phyloP scores from a whole-genome alignment of 2,329 filamentous ascomycete genomes.

The Colletotrichum falcatum region DNA sequence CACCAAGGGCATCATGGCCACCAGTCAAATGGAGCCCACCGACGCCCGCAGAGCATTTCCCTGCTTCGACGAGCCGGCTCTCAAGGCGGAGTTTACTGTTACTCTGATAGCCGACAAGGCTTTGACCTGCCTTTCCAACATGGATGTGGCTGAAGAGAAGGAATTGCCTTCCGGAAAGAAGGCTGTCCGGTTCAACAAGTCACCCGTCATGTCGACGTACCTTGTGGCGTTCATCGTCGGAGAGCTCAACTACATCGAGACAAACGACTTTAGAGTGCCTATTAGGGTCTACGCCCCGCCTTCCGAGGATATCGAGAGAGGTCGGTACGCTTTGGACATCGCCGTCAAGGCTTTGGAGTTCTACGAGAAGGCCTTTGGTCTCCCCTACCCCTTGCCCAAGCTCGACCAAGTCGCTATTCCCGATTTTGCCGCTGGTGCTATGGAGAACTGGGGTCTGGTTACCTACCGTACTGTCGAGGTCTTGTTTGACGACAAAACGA shows the following conservation, averaged over 20 bases:
- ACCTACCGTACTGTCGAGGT: slow-evolving; percentile 95
- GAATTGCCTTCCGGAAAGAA: slow-evolving; percentile 66
- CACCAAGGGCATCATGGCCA: slow-evolving; percentile 83
- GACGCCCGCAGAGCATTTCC: slow-evolving; percentile 94
- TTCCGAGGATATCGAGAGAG: slow-evolving; percentile 90
- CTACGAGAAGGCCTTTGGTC: slow-evolving; percentile 95
- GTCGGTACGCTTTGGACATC: slow-evolving; percentile 89
- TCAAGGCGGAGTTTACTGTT: slow-evolving; percentile 93
- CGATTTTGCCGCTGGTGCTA: slow-evolving; percentile 94
- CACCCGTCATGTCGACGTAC: slow-evolving; percentile 96
- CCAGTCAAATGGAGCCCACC: slow-evolving; percentile 96
- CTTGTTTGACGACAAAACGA: slow-evolving; percentile 90
- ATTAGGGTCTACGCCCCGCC: slow-evolving; percentile 94
- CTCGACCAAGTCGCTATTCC: slow-evolving; percentile 98
- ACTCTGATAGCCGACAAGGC: slow-evolving; percentile 92
- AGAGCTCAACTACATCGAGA: slow-evolving; percentile 94
- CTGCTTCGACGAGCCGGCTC: slow-evolving; percentile 94
- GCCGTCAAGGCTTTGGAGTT: slow-evolving; percentile 91
- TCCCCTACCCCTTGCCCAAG: slow-evolving; percentile 87
- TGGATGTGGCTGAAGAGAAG: slow-evolving; percentile 88
- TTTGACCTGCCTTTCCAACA: slow-evolving; percentile 94
- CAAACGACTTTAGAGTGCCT: slow-evolving; percentile 89
- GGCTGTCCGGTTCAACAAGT: slow-evolving; percentile 91
- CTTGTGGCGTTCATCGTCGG: slow-evolving; percentile 94
- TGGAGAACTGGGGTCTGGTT: slow-evolving; percentile 94